A percentile compares a stretch with the other conserved stretches of the same genome.
These are phyloP conservation scores for Bonia amplexicaulis DNA, from an alignment of 176 grass and related monocot genomes.

Conservation along the genomic window DNA sequence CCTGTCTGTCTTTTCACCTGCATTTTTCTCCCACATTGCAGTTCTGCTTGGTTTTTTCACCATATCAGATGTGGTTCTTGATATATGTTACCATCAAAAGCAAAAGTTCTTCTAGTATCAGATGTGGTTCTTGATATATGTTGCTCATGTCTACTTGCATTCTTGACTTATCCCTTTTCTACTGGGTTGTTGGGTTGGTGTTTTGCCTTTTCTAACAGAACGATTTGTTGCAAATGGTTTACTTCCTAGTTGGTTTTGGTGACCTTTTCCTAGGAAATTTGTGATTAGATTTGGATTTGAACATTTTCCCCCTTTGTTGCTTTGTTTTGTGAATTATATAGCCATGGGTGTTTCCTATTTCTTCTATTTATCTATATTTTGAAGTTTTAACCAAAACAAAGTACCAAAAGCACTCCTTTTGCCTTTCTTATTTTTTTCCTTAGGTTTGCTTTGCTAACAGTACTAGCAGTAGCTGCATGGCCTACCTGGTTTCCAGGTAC, in stretches of 20 bases:
- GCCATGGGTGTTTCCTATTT: neutral
- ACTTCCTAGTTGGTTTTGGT: neutral
- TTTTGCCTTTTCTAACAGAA: neutral
- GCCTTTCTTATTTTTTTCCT: neutral
- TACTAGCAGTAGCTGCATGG: neutral
- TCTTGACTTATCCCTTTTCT: neutral
- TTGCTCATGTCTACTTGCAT: neutral
- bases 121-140: too few relatives aligned
- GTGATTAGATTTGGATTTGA: neutral
- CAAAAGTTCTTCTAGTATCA: neutral
- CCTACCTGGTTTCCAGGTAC: slow-evolving; percentile 15
- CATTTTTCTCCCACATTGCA: neutral
- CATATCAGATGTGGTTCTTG: slow-evolving; percentile 15
- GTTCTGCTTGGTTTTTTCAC: neutral
- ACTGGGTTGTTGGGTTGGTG: neutral
- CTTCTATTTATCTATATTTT: neutral
- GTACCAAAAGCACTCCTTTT: neutral
- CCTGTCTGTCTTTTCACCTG: neutral
- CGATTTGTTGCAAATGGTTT: neutral
- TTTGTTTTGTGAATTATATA: neutral
- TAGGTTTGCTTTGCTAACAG: neutral
- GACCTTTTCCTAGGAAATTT: neutral
- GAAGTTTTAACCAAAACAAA: neutral
- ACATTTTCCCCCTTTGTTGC: neutral
- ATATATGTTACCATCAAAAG: neutral